These are phyloP conservation scores for Alternaria consortialis DNA, from an alignment of 2,329 filamentous ascomycete species.

Conservation along the genomic window DNA sequence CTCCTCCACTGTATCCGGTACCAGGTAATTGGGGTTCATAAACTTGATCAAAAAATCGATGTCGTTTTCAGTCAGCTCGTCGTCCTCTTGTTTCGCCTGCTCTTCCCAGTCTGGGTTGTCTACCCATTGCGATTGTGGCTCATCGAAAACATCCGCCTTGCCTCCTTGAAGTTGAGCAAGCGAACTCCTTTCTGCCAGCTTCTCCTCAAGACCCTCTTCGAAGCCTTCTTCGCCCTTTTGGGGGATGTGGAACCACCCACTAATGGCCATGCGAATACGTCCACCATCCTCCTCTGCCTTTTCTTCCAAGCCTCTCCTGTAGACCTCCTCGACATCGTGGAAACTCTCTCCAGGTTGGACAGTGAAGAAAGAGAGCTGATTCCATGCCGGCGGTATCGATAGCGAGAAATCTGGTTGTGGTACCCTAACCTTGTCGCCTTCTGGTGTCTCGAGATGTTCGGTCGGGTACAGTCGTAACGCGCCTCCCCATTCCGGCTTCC, in stretches of 20 bases:
- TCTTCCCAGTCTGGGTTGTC: constrained; percentile 48
- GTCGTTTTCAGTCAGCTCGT: constrained; percentile 76
- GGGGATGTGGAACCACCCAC: constrained; percentile 98
- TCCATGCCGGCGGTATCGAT: constrained; percentile 92
- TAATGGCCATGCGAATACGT: constrained; percentile 94
- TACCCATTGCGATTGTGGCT: constrained; percentile 71
- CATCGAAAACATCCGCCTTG: constrained; percentile 88
- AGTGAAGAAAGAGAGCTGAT: constrained; percentile 97
- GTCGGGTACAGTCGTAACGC: constrained; percentile 87
- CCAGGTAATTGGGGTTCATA: constrained; percentile 88
- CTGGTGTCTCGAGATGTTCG: constrained; percentile 68
- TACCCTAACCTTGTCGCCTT: constrained; percentile 79
- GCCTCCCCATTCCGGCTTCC: constrained; percentile 92
- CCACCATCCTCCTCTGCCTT: constrained; percentile 73
- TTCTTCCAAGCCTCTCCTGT: constrained; percentile 70
- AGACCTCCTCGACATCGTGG: constrained; percentile 98
- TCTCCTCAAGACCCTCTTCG: constrained; percentile 86
- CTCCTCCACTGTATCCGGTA: constrained; percentile 87
- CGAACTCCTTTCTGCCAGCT: constrained; percentile 86
- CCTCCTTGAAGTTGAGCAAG: constrained; percentile 87
- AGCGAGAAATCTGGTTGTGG: constrained; percentile 81
- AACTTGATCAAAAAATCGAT: constrained; percentile 91
- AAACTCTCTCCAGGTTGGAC: constrained; percentile 99
- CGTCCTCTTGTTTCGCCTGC: constrained; percentile 57
- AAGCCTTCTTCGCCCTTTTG: constrained; percentile 94